A percentile compares a stretch with the other conserved stretches of the same genome.
Evolutionary conservation across 352 stramenopile genomes (phyloP).

Genomic region (Phytophthora pseudosyringae): DNA sequence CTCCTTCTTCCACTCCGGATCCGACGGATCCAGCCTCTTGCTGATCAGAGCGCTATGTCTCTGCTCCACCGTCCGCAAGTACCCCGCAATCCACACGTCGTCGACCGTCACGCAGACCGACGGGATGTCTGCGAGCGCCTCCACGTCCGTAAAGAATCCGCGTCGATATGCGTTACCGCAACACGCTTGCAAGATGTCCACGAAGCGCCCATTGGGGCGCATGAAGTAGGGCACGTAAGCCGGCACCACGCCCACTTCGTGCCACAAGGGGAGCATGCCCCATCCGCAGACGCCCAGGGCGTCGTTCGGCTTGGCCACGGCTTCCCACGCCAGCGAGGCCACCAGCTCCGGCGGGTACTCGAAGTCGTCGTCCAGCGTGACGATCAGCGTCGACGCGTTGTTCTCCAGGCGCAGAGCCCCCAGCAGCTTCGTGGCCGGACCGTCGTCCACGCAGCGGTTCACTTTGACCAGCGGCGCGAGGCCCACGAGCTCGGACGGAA

Average conservation of each 20-base stretch:
- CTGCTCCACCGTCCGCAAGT: slow-evolving; percentile 72
- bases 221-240: slow-evolving; percentile 88
- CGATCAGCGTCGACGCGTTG: slow-evolving; percentile 71
- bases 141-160: slow-evolving; percentile 76
- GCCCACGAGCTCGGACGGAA: slow-evolving; percentile 52
- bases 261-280: slow-evolving; percentile 80
- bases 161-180: slow-evolving; percentile 78
- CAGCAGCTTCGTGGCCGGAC: slow-evolving; percentile 80
- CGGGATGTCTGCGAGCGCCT: slow-evolving; percentile 72
- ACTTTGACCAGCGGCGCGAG: slow-evolving; percentile 63
- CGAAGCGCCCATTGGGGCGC: slow-evolving; percentile 69
- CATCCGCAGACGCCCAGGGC: slow-evolving; percentile 79
- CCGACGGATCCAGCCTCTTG: slow-evolving; percentile 74
- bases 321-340: slow-evolving; percentile 74
- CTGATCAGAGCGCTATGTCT: slow-evolving; percentile 70
- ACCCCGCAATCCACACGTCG: slow-evolving; percentile 85
- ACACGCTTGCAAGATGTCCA: slow-evolving; percentile 79
- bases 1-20: slow-evolving; percentile 71
- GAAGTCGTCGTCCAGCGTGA: slow-evolving; percentile 88
- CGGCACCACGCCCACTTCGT: slow-evolving; percentile 75
- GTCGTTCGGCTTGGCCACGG: slow-evolving; percentile 58
- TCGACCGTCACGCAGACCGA: slow-evolving; percentile 79
- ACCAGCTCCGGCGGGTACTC: slow-evolving; percentile 72
- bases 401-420: slow-evolving; percentile 66
- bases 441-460: slow-evolving; percentile 82